A percentile compares a stretch with the other conserved stretches of the same genome.
Conservation (phyloP, 176 grass and related monocot species). For the Echinochloa phyllopogon region DNA sequence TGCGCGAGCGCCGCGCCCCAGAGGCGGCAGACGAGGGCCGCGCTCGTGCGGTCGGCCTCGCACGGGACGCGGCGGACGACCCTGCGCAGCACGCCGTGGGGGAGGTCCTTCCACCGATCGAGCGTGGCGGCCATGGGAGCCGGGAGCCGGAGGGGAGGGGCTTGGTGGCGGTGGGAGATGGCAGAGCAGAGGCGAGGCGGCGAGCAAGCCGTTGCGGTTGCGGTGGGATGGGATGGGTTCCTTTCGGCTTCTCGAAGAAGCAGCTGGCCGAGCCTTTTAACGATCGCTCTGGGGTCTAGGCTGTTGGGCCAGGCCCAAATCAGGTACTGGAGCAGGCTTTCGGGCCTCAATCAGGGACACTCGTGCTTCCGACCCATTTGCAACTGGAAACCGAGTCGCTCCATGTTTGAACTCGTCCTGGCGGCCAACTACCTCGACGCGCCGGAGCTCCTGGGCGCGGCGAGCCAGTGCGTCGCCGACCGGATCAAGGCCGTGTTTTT, state of each 20-base stretch:
- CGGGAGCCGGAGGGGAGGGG: background rate
- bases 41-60: background rate
- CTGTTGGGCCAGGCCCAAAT: too few relatives aligned
- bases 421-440: too few relatives aligned
- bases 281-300: too few relatives aligned
- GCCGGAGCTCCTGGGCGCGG: too few relatives aligned
- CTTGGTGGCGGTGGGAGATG: background rate
- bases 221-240: too few relatives aligned
- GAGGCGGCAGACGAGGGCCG: background rate
- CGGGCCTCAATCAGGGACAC: background rate
- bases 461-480: too few relatives aligned
- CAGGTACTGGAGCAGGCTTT: too few relatives aligned
- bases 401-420: too few relatives aligned
- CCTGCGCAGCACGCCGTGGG: background rate
- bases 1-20: background rate
- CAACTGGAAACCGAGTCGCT: too few relatives aligned
- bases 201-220: constrained; percentile 4
- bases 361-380: background rate
- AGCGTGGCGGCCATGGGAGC: background rate
- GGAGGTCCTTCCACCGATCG: background rate
- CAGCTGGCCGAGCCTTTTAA: too few relatives aligned
- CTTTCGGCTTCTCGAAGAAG: background rate
- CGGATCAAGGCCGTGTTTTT: too few relatives aligned
- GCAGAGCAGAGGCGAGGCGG: background rate
- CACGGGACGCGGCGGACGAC: background rate